Base-by-base conservation (phyloP, 257 asterid genomes). In the Nicotiana tomentosiformis region DNA sequence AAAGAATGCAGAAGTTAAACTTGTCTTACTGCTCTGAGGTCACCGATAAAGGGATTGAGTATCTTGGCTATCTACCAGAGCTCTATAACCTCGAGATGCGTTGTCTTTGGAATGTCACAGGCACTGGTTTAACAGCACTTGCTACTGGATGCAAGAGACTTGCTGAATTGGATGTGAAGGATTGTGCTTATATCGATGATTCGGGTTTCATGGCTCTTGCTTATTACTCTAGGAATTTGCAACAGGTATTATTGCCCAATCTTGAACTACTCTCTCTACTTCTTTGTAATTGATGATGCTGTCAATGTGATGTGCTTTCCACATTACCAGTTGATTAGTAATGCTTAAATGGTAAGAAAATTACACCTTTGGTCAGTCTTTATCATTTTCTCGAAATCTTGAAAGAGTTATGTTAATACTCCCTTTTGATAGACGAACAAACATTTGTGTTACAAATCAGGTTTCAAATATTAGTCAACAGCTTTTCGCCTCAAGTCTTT, bases 191-290 rank as follows among this genome's bases (percentile, higher is more conserved):
- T 76, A 87, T 93, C 53, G 88, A 87, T 18, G 96, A 91, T 80
- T 81, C 91, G 0, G 97, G 97, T 65, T 93, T 92, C 83, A 84
- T 91, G 95, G 95, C 90, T n/a, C 83, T 93, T 60, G 93, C 90
- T 77, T 87, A 88, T 85, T 90, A 89, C 86, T 89, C 92, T n/a
- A 84, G 85, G 88, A 90, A 93, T 78, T 89, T 93, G 87, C 91
- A 77, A 39, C 97, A 91, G 97, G 97, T 93, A 89, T 66, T 17
- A 67, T 7, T 72, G 33, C 43, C 58, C 51, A 65, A 11, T 16
- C 66, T 35, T 66, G 68, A 79, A 67, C 80, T 35, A 29, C 5
- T 46, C 43, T 20, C 58, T 74, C 64, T 76, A 76, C 64, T 76
- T 15, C 23, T 46, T 11, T 26, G 15, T 76, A 76, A 72, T 76